Percentiles rank a stretch among this genome's conserved stretches.
phyloP scores from a whole-genome alignment of 2,329 filamentous ascomycete genomes.

The Ilyonectria sp. region DNA sequence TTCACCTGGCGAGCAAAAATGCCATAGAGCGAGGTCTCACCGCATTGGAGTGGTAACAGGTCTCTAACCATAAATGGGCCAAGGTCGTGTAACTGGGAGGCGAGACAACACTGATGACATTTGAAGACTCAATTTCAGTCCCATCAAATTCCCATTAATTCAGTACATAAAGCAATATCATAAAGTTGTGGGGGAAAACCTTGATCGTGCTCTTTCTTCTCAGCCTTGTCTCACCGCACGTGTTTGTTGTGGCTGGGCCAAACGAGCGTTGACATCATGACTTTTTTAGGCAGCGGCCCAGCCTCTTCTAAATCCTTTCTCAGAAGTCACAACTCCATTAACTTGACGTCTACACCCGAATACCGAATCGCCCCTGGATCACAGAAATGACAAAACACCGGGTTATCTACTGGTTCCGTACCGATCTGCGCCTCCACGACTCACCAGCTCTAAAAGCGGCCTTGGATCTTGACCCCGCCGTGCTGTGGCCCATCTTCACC shows the following conservation, averaged over 20 bases:
- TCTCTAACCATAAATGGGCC: too few species aligned
- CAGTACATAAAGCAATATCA: background rate
- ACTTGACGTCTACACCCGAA: slow-evolving; percentile 2
- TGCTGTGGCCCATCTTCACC: slow-evolving; percentile 82
- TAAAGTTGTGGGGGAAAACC: background rate
- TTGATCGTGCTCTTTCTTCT: background rate
- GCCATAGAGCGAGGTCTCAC: too few species aligned
- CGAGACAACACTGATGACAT: background rate
- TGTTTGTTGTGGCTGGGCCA: slow-evolving; percentile 39
- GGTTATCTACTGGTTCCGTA: slow-evolving; percentile 85
- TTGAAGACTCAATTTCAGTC: background rate
- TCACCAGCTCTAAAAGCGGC: slow-evolving; percentile 82
- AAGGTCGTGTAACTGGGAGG: too few species aligned
- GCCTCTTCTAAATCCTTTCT: background rate
- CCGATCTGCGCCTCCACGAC: slow-evolving; percentile 83
- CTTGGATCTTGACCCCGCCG: slow-evolving; percentile 77
- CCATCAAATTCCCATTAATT: too few species aligned
- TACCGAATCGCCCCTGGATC: background rate
- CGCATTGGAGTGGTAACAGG: too few species aligned
- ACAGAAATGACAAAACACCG: slow-evolving; percentile 51
- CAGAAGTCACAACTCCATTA: background rate
- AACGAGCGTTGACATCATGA: slow-evolving; percentile 47
- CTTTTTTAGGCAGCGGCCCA: slow-evolving; percentile 29
- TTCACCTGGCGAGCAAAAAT: too few species aligned
- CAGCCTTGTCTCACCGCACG: background rate